A percentile compares a stretch with the other conserved stretches of the same genome.
Conservation (phyloP, 1,284 basidiomycete genomes). For the Cryptococcus sp. region DNA sequence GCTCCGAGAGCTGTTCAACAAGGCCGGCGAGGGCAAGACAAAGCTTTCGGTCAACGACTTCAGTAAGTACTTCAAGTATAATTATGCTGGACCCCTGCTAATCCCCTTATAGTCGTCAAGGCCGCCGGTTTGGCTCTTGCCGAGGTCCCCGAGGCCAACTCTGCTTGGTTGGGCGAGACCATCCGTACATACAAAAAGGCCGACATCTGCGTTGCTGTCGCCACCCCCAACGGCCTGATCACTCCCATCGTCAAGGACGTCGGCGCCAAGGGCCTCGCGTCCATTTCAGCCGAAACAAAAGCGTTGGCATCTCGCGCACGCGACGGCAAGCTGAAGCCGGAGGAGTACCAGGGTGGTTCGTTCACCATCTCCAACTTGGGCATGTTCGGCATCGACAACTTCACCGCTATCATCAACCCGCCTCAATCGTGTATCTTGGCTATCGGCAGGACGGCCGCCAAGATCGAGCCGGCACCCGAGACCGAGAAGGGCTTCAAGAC, state of each 20-base stretch:
- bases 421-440: slow-evolving; percentile 98
- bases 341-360: slow-evolving; percentile 97
- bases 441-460: slow-evolving; percentile 83
- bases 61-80: slow-evolving; percentile 45
- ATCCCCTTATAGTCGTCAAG: slow-evolving; percentile 68
- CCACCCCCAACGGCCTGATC: slow-evolving; percentile 93
- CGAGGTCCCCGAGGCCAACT: slow-evolving; percentile 97
- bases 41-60: slow-evolving; percentile 99
- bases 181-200: slow-evolving; percentile 95
- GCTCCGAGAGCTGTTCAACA: slow-evolving; percentile 93
- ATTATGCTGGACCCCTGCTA: slow-evolving; percentile 9
- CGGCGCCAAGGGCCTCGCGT: slow-evolving; percentile 85
- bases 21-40: slow-evolving; percentile 70
- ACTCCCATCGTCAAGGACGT: slow-evolving; percentile 97
- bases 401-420: slow-evolving; percentile 99
- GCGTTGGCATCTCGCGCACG: slow-evolving; percentile 90
- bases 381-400: slow-evolving; percentile 94
- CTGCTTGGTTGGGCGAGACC: slow-evolving; percentile 93
- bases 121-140: slow-evolving; percentile 84
- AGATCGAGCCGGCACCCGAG: slow-evolving; percentile 81
- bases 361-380: slow-evolving; percentile 99
- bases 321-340: slow-evolving; percentile 91
- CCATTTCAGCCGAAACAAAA: slow-evolving; percentile 91
- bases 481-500: slow-evolving; percentile 93
- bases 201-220: slow-evolving; percentile 96